Conservation (phyloP, 2,329 filamentous ascomycete genomes). For the Aspergillus melleus region DNA sequence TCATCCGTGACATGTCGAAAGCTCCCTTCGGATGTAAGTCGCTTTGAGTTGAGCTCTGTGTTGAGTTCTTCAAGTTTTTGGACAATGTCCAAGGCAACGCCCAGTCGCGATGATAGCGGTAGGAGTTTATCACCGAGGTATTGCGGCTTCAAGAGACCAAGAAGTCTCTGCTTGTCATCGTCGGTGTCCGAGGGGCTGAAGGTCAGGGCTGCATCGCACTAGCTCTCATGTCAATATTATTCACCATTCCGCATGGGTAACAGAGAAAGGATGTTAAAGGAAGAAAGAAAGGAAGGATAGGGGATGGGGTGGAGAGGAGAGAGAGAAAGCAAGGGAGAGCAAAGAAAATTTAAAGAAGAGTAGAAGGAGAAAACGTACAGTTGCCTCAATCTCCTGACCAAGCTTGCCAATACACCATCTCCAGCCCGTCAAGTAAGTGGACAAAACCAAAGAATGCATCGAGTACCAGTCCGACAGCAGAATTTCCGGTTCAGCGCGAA, state of each 20-base stretch:
- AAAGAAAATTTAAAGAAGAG: too few species aligned
- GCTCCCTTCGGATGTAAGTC: background rate
- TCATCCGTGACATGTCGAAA: slow-evolving; percentile 3
- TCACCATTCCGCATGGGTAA: too few species aligned
- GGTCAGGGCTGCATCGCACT: slow-evolving; percentile 17
- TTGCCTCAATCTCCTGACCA: slow-evolving; percentile 14
- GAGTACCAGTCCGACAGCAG: slow-evolving; percentile 7
- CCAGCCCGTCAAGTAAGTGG: slow-evolving; percentile 15
- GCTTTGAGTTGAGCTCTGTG: slow-evolving; percentile 1
- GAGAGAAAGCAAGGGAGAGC: background rate
- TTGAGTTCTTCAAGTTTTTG: slow-evolving; percentile 12
- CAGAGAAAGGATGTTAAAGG: background rate
- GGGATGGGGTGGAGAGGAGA: background rate
- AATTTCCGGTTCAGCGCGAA: background rate
- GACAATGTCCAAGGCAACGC: slow-evolving; percentile 9
- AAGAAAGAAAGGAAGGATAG: too few species aligned
- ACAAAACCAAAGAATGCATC: slow-evolving; percentile 11
- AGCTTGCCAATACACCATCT: slow-evolving; percentile 14
- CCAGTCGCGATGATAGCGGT: slow-evolving; percentile 7
- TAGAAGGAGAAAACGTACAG: background rate
- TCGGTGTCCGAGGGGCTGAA: slow-evolving; percentile 5
- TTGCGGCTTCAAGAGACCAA: slow-evolving; percentile 11
- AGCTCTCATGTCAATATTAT: background rate
- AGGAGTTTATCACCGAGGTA: slow-evolving; percentile 12
- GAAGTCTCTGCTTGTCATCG: background rate